Percentiles rank a stretch among this genome's conserved stretches.
Evolutionary conservation across 208 protist species (phyloP).

Genomic region (Leptomonas pyrrhocoris): DNA sequence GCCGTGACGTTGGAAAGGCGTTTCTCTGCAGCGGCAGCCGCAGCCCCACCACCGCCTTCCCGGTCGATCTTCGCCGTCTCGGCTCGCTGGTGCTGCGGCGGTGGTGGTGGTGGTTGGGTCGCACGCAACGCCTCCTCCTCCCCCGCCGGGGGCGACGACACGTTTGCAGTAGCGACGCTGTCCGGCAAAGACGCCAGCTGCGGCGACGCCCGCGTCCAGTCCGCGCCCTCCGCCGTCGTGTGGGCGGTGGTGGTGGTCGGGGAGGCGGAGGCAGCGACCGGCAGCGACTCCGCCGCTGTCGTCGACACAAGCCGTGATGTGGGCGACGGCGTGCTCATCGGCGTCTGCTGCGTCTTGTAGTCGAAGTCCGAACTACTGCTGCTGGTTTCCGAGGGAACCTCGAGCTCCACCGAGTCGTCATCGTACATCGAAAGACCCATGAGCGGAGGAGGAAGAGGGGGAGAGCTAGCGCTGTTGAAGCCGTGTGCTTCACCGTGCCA

Average conservation of each 20-base stretch:
- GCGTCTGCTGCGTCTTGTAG: conserved; percentile 10
- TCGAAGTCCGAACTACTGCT: conserved; percentile 8
- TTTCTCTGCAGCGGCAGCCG: too few species aligned
- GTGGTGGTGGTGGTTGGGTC: too few species aligned
- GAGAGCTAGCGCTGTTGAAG: not conserved
- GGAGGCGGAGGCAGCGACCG: not conserved
- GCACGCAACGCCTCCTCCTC: too few species aligned
- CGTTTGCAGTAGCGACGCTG: too few species aligned
- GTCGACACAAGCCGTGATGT: conserved; percentile 3
- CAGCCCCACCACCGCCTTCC: too few species aligned
- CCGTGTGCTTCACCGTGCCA: not conserved
- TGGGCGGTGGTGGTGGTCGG: not conserved
- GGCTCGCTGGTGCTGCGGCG: too few species aligned
- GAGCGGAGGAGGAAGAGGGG: not conserved
- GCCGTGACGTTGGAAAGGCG: too few species aligned
- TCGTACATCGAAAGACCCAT: not conserved
- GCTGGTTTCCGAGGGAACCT: not conserved
- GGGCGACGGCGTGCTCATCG: not conserved
- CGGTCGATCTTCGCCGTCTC: too few species aligned
- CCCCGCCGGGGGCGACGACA: too few species aligned
- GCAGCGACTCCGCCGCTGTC: not conserved
- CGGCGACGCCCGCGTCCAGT: conserved; percentile 1
- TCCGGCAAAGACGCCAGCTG: not conserved
- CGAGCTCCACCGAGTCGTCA: not conserved
- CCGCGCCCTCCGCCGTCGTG: not conserved